These are phyloP conservation scores for Pezicula radicicola DNA, from an alignment of 2,329 filamentous ascomycete genomes.

Conservation along the genomic window DNA sequence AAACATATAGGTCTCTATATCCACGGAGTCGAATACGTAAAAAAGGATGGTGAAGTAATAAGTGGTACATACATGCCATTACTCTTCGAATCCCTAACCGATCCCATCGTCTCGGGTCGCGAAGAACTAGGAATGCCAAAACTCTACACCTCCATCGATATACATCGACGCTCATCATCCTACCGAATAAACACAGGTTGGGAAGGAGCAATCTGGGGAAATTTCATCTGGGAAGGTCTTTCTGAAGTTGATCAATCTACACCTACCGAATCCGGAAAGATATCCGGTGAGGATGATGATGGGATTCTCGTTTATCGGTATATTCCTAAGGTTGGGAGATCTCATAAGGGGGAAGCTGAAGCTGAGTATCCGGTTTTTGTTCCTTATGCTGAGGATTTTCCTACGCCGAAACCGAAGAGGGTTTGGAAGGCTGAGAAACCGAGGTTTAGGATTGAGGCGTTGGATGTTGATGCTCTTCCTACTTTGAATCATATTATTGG, in stretches of 20 bases:
- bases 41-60: conserved; percentile 42
- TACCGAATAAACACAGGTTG: conserved; percentile 37
- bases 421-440: conserved; percentile 38
- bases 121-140: conserved; percentile 58
- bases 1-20: conserved; percentile 57
- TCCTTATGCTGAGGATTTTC: conserved; percentile 7
- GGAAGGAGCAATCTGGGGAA: conserved; percentile 36
- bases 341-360: conserved; percentile 45
- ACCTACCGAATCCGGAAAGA: conserved; percentile 26
- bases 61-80: conserved; percentile 49
- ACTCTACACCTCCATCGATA: conserved; percentile 43
- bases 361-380: conserved; percentile 44
- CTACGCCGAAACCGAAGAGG: conserved; percentile 28
- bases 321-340: conserved; percentile 47
- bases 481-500: conserved; percentile 57
- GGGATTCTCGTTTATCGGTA: conserved; percentile 53
- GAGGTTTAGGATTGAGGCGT: conserved; percentile 42
- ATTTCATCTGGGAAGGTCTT: conserved; percentile 32
- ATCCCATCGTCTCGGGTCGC: conserved; percentile 54
- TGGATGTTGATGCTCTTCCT: conserved; percentile 53
- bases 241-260: conserved; percentile 12
- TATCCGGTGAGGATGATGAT: conserved; percentile 17
- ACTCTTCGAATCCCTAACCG: conserved; percentile 56
- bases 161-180: conserved; percentile 52
- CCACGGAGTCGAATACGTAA: conserved; percentile 56